Base-by-base conservation (phyloP, 306 rosid species). In the Prunus salicina region DNA sequence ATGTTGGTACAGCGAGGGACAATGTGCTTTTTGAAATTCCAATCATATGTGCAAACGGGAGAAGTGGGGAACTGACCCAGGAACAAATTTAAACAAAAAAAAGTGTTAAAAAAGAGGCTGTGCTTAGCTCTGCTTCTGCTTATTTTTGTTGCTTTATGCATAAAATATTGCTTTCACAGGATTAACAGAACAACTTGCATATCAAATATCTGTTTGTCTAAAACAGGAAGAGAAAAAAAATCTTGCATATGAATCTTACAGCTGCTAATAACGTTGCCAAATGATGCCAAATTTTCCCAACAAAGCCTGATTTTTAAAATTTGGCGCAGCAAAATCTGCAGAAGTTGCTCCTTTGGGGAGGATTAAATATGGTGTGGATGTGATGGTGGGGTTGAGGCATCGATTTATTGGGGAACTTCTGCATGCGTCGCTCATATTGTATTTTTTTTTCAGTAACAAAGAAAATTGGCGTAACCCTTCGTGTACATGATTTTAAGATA, bases 251-350 rank as follows among this genome's bases (percentile, higher is more conserved):
- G 71, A 53, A 76, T 53, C 72, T 66, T 76, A 66, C 66, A 65
- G 65, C 56, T 66, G 65, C 55, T 34, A 65, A 41, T 41, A 52
- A 4, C 28, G 72, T 41, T 66, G 47, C 14, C 79, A 38, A 76
- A 45, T 76, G 64, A 53, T 38, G 46, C 79, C 73, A 76, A 76
- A 38, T 16, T n/a, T 28, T 41, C 64, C 56, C 56, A 75, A 65
- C 64, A 51, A 19, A n/a, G 28, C 14, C 12, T 66, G 28, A 11
- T 14, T 15, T 64, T 64, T n/a, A n/a, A 19, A 12, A 51, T 30
- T 64, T 19, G 51, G 50, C 18, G 53, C 22, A 50, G 25, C 32
- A 63, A 61, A 63, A 19, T 19, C 4, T 49, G 61, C 8, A 30
- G 38, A 63, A 63, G 20, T 27, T 49, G 52, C 67, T 38, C 38